Percentiles rank a stretch among this genome's conserved stretches.
These are phyloP conservation scores for Coniochaeta prunicola DNA, from an alignment of 2,329 filamentous ascomycete species.

Conservation along the genomic window DNA sequence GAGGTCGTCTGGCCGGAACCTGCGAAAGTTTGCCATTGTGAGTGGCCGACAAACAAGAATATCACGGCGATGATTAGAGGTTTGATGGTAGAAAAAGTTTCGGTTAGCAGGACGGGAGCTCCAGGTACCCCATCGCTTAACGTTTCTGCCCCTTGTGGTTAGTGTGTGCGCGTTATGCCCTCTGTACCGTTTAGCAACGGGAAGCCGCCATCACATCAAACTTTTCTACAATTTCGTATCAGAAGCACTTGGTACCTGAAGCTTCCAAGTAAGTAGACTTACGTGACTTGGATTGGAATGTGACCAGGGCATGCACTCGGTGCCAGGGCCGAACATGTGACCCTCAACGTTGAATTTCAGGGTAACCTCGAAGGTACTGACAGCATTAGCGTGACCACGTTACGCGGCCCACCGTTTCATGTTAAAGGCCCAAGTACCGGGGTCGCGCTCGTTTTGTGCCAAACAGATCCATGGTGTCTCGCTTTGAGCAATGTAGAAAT, in stretches of 20 bases:
- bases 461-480: too few species aligned
- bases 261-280: too few species aligned
- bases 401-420: not conserved
- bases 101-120: not conserved
- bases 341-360: too few species aligned
- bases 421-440: not conserved
- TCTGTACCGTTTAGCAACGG: not conserved
- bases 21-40: conserved; percentile 74
- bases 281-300: too few species aligned
- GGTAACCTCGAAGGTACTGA: not conserved
- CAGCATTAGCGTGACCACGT: not conserved
- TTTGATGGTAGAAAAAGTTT: not conserved
- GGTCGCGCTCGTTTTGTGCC: too few species aligned
- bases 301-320: not conserved
- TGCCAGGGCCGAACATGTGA: not conserved
- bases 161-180: not conserved
- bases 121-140: not conserved
- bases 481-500: not conserved
- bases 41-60: not conserved
- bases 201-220: not conserved
- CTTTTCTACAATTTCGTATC: too few species aligned
- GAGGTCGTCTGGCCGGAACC: conserved; percentile 77
- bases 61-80: not conserved
- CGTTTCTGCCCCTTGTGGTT: not conserved
- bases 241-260: too few species aligned